Evolutionary conservation across 306 rosid genomes (phyloP).

Genomic region (Heteromeles arbutifolia): DNA sequence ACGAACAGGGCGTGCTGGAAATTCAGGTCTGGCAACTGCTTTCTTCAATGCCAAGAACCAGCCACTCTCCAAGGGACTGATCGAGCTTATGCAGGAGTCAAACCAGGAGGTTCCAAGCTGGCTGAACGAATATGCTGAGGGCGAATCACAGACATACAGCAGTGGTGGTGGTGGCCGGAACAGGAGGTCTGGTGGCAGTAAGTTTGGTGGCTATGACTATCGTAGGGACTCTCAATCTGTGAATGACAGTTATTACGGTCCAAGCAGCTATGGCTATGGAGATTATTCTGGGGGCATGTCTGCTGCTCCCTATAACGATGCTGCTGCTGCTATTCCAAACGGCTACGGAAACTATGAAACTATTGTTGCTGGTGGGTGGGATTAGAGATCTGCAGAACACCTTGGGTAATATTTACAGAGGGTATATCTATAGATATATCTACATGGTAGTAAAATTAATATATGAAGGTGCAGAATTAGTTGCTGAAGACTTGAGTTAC

Average conservation of each 20-base stretch:
- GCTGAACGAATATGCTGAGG: conserved; percentile 25
- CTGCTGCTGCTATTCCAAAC: not conserved
- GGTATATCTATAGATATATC: not conserved
- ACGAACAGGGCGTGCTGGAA: conserved; percentile 45
- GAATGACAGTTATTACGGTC: conserved; percentile 13
- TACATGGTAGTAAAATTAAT: not conserved
- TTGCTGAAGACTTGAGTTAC: not conserved
- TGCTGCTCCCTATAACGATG: conserved; percentile 7
- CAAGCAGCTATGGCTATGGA: conserved; percentile 20
- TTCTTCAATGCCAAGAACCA: conserved; percentile 31
- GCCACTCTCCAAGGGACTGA: conserved; percentile 31
- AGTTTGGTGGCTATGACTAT: conserved; percentile 33
- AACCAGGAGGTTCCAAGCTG: conserved; percentile 35
- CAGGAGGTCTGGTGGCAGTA: conserved; percentile 9
- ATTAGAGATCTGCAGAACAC: conserved; percentile 17
- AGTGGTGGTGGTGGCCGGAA: conserved; percentile 1
- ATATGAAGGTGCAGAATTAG: not conserved
- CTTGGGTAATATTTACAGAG: not conserved
- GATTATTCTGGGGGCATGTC: not conserved
- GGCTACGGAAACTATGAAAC: conserved; percentile 20
- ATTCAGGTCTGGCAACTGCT: conserved; percentile 40
- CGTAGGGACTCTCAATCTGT: conserved; percentile 20
- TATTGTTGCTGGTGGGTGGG: conserved; percentile 58
- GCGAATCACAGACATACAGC: not conserved
- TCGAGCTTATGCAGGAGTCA: conserved; percentile 29